Percentiles rank a stretch among this genome's conserved stretches.
These are phyloP conservation scores for Cladosporium sp. DNA, from an alignment of 2,329 filamentous ascomycete species.

Conservation along the genomic window DNA sequence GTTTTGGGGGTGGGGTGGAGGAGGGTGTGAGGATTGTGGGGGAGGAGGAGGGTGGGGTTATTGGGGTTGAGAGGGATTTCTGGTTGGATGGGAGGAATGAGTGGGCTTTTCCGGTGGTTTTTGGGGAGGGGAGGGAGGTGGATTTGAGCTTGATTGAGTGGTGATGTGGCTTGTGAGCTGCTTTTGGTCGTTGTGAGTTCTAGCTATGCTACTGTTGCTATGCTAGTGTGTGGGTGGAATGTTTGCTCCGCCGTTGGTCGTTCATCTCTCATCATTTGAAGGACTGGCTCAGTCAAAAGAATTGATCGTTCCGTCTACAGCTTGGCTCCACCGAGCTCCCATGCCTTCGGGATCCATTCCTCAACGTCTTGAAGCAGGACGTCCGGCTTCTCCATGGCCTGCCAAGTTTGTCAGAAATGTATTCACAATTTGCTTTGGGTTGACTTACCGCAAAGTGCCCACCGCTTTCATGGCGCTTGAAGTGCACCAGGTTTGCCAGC, in stretches of 20 bases:
- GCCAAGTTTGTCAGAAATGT: background rate
- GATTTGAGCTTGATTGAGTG: background rate
- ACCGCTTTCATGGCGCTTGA: constrained; percentile 34
- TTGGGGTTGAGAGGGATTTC: background rate
- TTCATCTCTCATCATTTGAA: background rate
- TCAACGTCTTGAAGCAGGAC: constrained; percentile 32
- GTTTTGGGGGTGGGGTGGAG: background rate
- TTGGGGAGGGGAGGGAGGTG: background rate
- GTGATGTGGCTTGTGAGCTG: constrained; percentile 2
- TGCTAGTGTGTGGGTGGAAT: too few relatives aligned
- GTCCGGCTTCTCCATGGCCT: constrained; percentile 33
- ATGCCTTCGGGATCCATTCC: constrained; percentile 30
- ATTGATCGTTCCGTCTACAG: background rate
- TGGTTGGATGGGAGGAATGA: constrained; percentile 1
- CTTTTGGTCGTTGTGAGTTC: background rate
- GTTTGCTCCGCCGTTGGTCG: background rate
- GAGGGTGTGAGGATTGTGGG: too few relatives aligned
- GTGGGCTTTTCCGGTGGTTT: background rate
- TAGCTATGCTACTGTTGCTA: too few relatives aligned
- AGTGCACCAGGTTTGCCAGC: constrained; percentile 33
- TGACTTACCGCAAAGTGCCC: constrained; percentile 36
- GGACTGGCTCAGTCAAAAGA: background rate
- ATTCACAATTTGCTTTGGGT: background rate
- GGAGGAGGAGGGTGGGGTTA: background rate
- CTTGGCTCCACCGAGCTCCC: constrained; percentile 16